phyloP scores from a whole-genome alignment of 306 rosid genomes.

The Castanospermum australe region DNA sequence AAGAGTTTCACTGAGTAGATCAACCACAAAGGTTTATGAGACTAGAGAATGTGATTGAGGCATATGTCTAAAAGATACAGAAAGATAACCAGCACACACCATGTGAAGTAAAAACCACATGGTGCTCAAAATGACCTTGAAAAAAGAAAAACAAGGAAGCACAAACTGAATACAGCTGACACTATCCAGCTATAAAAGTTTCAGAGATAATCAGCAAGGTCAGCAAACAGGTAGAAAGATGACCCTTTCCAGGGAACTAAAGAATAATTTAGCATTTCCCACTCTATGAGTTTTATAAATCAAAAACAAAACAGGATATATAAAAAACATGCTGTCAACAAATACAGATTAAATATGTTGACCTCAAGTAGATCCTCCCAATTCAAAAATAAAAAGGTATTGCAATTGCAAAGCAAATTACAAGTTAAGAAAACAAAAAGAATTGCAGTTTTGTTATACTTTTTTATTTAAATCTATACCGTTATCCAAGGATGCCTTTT shows the following conservation, averaged over 20 bases:
- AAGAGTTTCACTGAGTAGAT: conserved; percentile 28
- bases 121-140: conserved; percentile 5
- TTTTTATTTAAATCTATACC: conserved; percentile 48
- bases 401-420: not conserved
- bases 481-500: conserved; percentile 43
- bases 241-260: not conserved
- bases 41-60: not conserved
- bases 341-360: not conserved
- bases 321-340: not conserved
- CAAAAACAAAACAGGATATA: not conserved
- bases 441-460: not conserved
- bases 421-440: not conserved
- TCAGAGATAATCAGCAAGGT: conserved; percentile 6
- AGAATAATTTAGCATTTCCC: not conserved
- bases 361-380: not conserved
- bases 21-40: conserved; percentile 12
- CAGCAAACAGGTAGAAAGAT: not conserved
- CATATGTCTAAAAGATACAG: conserved; percentile 8
- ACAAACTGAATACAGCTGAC: not conserved
- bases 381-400: not conserved
- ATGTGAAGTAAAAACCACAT: conserved; percentile 11
- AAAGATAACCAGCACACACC: conserved; percentile 1
- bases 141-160: not conserved
- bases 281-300: not conserved
- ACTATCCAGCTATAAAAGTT: not conserved